Base-by-base conservation (phyloP, 495 filamentous ascomycete genomes). In the Stereocaulon alpinum region DNA sequence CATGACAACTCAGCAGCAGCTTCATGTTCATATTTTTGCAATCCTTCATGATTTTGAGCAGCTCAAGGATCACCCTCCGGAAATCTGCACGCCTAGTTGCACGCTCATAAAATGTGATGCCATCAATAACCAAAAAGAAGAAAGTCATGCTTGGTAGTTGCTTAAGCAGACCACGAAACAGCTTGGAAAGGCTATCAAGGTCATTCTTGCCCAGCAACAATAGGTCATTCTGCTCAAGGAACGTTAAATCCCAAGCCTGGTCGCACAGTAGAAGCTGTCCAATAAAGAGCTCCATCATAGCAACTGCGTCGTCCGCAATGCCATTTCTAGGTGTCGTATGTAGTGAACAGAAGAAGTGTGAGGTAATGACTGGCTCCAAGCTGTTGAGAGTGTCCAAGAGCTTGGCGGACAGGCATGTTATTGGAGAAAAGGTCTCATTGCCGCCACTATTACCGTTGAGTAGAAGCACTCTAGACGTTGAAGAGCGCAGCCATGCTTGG, bases 51-150 rank as follows among this genome's bases (percentile, higher is more conserved):
- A 56, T 11, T 0, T 34, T 20, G 6, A 56, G 22, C 27, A 56
- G 9, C 29, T 22, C 41, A 5, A 5, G 17, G 2, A 47, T 56
- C 17, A n/a, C 41, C 12, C 47, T 47, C 17, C 45, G 15, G 12
- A 56, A 47, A 22, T 47, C 55, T 14, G 14, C 24, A 2, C 55
- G 55, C 27, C 42, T 20, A 15, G 45, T 27, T 2, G 17, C 11
- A 15, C 55, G 55, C 55, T 56, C 55, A 10, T 56, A 56, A 22
- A 34, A 56, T 7, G 29, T 56, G 29, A 56, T 47, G n/a, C 40
- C 42, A 41, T 56, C 55, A 14, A 56, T 56, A 9, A 47, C 43
- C 40, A 24, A 47, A 41, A 45, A 56, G 12, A 47, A 40, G 41
- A 56, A 47, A 1, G 55, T 47, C n/a, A n/a, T n/a, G 30, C n/a